phyloP scores from a whole-genome alignment of 1,284 basidiomycete species.

The Pterula multifida region DNA sequence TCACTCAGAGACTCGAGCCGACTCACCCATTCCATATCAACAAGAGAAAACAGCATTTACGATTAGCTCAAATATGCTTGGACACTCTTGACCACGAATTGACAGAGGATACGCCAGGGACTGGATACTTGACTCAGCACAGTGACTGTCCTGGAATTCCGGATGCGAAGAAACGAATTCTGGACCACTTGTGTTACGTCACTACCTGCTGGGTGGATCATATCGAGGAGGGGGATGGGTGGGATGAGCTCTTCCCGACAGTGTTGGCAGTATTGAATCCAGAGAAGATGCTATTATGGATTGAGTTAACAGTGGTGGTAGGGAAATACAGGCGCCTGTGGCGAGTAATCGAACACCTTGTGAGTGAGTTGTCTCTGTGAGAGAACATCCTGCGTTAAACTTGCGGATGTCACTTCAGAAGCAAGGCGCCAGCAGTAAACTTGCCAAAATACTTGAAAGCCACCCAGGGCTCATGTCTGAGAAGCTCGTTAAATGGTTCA shows the following conservation, averaged over 20 bases:
- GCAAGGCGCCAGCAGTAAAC: no score
- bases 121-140: constrained; percentile 4
- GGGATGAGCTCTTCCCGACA: background rate
- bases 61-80: constrained; percentile 5
- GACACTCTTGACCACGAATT: constrained; percentile 2
- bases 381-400: no score
- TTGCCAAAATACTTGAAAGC: no score
- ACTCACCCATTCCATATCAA: background rate
- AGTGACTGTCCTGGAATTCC: background rate
- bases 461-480: no score
- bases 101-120: background rate
- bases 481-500: no score
- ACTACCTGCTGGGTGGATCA: constrained; percentile 7
- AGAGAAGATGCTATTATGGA: constrained; percentile 2
- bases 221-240: background rate
- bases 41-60: constrained; percentile 5
- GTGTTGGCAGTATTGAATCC: background rate
- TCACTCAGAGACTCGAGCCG: constrained; percentile 9
- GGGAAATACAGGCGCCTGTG: constrained; percentile 1
- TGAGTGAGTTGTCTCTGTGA: no score
- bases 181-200: constrained; percentile 5
- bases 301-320: constrained; percentile 4
- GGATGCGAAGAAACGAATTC: constrained; percentile 1
- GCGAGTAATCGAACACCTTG: background rate
- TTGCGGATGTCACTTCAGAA: no score